Base-by-base conservation (phyloP, 1,284 basidiomycete species). In the Pisolithus thermaeus region DNA sequence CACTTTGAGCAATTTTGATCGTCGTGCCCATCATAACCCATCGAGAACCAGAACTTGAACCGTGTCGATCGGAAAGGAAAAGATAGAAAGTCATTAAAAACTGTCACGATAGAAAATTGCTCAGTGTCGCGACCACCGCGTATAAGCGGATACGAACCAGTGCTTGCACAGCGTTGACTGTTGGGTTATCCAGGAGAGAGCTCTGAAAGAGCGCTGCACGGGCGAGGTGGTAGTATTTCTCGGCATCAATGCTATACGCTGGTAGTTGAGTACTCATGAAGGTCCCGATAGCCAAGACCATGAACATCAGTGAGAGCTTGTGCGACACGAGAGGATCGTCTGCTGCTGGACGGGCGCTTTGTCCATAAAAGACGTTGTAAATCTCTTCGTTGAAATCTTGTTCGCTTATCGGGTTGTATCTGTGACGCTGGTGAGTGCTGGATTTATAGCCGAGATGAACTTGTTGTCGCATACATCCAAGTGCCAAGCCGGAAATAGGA, bases 11-110 rank as follows among this genome's bases (percentile, higher is more conserved):
- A 52, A 89, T 71, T 69, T 87, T 90, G 54, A 87, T 81, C 18
- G 87, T 83, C 48, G 89, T 76, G 22, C 87, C 87, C 76, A 88
- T 87, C 52, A 85, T 80, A 7, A 81, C 80, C 86, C 86, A 89
- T 36, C 87, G 75, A n/a, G 80, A 78, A 16, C 85, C 85, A 55
- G 83, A 82, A 57, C 76, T 79, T 25, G 77, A 81, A 16, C 84
- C 84, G 63, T 88, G 83, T 56, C 84, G 76, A 67, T 89, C 86
- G 51, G 80, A 76, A 53, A 89, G 70, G 69, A 88, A 88, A 25
- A 87, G 75, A 61, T 87, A 89, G 63, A 80, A 87, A 1, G 83
- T 80, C 84, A 89, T 89, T 56, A 89, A 71, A 65, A 80, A 85
- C 86, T 89, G 58, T 23, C 30, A 46, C 32, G 38, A 12, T 8